Conservation (phyloP, 306 rosid species). For the Prunus persica region Prunus_persica_NCBIv2 NC_034014.1:27491001-27491500, state of each 20-base stretch:
- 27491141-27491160: slow-evolving; percentile 34
- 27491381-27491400: slow-evolving; percentile 20
- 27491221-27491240: slow-evolving; percentile 14
- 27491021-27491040: slow-evolving; percentile 11
- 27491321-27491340: slow-evolving; percentile 18
- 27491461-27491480: slow-evolving; percentile 31
- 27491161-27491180: slow-evolving; percentile 25
- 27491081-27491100: slow-evolving; percentile 20
- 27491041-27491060: slow-evolving; percentile 22
- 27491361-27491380: slow-evolving; percentile 34
- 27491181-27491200: slow-evolving; percentile 19
- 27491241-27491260: background rate
- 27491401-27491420: slow-evolving; percentile 5
- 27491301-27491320: slow-evolving; percentile 19
- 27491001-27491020: slow-evolving; percentile 23
- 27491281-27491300: slow-evolving; percentile 14
- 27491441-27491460: slow-evolving; percentile 18
- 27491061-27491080: slow-evolving; percentile 26
- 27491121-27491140: slow-evolving; percentile 27
- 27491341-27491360: slow-evolving; percentile 35
- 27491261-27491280: slow-evolving; percentile 5
- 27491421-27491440: slow-evolving; percentile 24
- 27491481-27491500: slow-evolving; percentile 34
- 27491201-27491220: background rate
- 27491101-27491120: slow-evolving; percentile 26